Evolutionary conservation across 495 filamentous ascomycete genomes (phyloP), one percentile per base, ranked within the genome.

Genomic region (Ramalina intermedia): DNA sequence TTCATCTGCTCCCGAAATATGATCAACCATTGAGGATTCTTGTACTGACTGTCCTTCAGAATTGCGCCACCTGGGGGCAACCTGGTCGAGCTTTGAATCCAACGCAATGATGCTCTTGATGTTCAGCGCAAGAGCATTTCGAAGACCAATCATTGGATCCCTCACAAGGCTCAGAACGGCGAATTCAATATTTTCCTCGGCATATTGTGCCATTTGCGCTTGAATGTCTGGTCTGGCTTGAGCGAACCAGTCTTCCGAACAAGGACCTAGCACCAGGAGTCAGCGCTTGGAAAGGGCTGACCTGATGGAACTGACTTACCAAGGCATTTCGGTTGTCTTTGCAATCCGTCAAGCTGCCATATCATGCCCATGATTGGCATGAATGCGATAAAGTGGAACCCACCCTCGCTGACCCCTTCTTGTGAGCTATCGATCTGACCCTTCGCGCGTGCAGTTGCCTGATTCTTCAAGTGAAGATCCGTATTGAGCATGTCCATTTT

Each of bases 301-400:
- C 37, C 21, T 24, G 23, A 1, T 9, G 37, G 29, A n/a, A 2
- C 16, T 33, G 18, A 61, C 68, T 56, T 66, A 81, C 87, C 84
- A 29, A 94, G 66, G 49, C 73, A 72, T 37, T 80, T 70, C 12
- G 91, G 91, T 53, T 80, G 75, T 27, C 68, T 66, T 62, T 88
- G 77, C 6, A 98, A 69, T 2, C 91, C 91, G 59, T 98, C 91
- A 6, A 98, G 79, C 52, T 87, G 84, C 87, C 88, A 98, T 14
- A 94, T 72, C 33, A 77, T 68, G 6, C 76, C 79, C 37, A 77
- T 69, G 16, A 82, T 73, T 12, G 90, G 87, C 39, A 96, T 81
- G 58, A 85, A 94, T 4, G 87, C 88, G 53, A 94, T 83, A 61
- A 90, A 98, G 58, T 98, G 91, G 55, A 81, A 91, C 1, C 70